Conservation (phyloP, 805 yeast species). For the Suhomyces emberorum region DNA sequence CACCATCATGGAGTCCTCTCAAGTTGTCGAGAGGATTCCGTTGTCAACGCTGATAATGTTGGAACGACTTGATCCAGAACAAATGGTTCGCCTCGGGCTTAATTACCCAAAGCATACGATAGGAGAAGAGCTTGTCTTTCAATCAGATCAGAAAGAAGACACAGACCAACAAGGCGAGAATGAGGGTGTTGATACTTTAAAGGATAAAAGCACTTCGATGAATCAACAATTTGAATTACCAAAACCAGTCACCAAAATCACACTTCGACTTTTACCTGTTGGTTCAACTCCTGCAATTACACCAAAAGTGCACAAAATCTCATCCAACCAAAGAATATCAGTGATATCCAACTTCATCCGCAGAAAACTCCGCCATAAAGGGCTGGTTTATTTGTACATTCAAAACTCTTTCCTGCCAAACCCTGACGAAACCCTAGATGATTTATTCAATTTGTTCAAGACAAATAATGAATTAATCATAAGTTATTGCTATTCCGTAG, state of each 20-base stretch:
- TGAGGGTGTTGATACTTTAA: no score
- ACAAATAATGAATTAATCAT: slow-evolving; percentile 35
- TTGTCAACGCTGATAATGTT: slow-evolving; percentile 6
- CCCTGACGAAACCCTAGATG: slow-evolving; percentile 38
- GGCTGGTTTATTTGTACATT: slow-evolving; percentile 29
- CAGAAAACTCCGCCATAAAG: slow-evolving; percentile 27
- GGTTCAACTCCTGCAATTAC: slow-evolving; percentile 52
- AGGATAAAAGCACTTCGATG: no score
- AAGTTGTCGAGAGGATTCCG: slow-evolving; percentile 1
- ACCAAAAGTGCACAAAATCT: slow-evolving; percentile 51
- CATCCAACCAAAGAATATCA: slow-evolving; percentile 44
- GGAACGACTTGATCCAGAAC: slow-evolving; percentile 4
- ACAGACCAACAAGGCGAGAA: no score
- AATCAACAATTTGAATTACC: no score
- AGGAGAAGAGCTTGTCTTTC: neutral
- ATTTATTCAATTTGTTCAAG: slow-evolving; percentile 26
- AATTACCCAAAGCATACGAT: no score
- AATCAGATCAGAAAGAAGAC: neutral
- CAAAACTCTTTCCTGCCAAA: slow-evolving; percentile 41
- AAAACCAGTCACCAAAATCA: slow-evolving; percentile 28
- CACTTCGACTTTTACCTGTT: slow-evolving; percentile 56
- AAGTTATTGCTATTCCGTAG: slow-evolving; percentile 38
- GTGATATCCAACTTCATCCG: slow-evolving; percentile 45
- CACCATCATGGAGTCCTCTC: neutral
- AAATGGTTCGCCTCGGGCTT: neutral